Base-by-base conservation (phyloP, 2,329 filamentous ascomycete species). In the Colletotrichum lindemuthianum region DNA sequence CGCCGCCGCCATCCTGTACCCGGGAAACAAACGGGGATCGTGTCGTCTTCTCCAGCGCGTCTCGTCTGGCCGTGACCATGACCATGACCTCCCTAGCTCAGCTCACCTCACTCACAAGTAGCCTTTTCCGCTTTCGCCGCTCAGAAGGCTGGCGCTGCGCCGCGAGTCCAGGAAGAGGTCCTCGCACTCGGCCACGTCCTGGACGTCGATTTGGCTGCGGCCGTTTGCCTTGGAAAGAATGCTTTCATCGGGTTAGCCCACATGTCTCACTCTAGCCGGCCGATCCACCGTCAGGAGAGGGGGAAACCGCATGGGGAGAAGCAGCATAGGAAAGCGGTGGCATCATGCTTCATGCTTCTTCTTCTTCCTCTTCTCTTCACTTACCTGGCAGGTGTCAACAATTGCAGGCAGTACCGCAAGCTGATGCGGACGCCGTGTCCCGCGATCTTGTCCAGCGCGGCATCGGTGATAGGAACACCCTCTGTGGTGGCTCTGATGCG, bases 151-250 rank as follows among this genome's bases (percentile, higher is more conserved):
- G 68, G 92, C 92, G 77, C 92, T 95, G 70, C 92, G 87, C 73
- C 89, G 88, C 53, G 92, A 91, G 77, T 96, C 92, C 69, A 95
- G 87, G 82, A 96, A 95, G 54, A 96, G 81, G 73, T 93, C 91
- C 76, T 94, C 90, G 75, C 91, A 94, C 79, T 96, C 92, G 13
- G 86, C 86, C 69, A 96, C 88, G 76, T 95, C 92, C 72, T 88
- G 85, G 60, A 92, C 81, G 72, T 93, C 91, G 72, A 95, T 93
- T 74, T 92, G 89, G 68, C 83, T 86, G 72, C 89, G 88, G 65
- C 91, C 91, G 75, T 90, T 92, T 73, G 96, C 92, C 75, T 92
- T 90, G 65, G 95, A 93, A 72, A 98, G 86, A 78, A 98, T 97
- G 78, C 92, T 90, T 68, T 73, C 68, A 69, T 75, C 71, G 72